These are phyloP conservation scores for Coemansia sp. DNA, from an alignment of 192 early-diverging fungal species.

Conservation along the genomic window DNA sequence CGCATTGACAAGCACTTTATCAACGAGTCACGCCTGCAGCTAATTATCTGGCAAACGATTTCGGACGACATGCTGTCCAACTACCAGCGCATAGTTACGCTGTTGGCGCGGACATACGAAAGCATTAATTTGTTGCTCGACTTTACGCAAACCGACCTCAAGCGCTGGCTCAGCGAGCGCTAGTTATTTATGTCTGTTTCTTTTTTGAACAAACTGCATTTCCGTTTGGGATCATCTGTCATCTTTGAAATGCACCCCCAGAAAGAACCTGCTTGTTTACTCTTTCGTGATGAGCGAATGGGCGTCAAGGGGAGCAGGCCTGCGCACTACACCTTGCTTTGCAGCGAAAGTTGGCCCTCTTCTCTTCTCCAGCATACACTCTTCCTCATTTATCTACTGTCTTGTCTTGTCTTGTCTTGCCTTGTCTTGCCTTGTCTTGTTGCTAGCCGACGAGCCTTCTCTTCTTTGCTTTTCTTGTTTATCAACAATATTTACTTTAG, in stretches of 20 bases:
- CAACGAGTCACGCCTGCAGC: slow-evolving; percentile 76
- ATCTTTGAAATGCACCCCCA: no score
- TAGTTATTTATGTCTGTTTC: background rate
- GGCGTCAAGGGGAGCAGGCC: background rate
- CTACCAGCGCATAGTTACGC: slow-evolving; percentile 75
- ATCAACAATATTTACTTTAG: background rate
- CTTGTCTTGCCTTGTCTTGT: no score
- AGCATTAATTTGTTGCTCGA: slow-evolving; percentile 79
- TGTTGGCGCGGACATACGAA: slow-evolving; percentile 85
- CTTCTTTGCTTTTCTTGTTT: slow-evolving; percentile 9
- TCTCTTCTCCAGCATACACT: slow-evolving; percentile 6
- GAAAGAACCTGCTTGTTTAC: background rate
- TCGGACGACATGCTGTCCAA: slow-evolving; percentile 81
- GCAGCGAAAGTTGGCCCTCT: background rate
- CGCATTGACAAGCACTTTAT: slow-evolving; percentile 94
- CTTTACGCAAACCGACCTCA: slow-evolving; percentile 64
- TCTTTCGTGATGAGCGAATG: background rate
- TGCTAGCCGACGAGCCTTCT: background rate
- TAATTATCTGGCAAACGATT: slow-evolving; percentile 89
- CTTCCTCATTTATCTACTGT: slow-evolving; percentile 7
- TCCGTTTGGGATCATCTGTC: no score
- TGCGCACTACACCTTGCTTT: background rate
- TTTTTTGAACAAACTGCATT: no score
- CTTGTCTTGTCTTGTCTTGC: background rate
- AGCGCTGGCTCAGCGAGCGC: slow-evolving; percentile 46